These are phyloP conservation scores for Saksenaea vasiformis DNA, from an alignment of 371 early-diverging fungal genomes.

Conservation along the genomic window DNA sequence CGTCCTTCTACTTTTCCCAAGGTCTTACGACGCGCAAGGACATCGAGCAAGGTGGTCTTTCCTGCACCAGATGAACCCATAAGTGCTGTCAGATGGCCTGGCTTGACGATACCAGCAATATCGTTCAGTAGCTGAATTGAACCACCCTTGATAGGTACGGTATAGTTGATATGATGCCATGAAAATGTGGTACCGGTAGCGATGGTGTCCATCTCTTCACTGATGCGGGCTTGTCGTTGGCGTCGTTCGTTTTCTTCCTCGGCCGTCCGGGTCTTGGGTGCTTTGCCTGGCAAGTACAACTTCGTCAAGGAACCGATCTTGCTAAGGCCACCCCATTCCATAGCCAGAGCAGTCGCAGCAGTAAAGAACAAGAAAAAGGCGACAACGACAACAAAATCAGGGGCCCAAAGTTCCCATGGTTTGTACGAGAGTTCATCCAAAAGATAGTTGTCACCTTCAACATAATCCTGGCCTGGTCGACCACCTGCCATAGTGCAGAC, in stretches of 20 bases:
- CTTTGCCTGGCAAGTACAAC: constrained; percentile 40
- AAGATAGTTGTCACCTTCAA: constrained; percentile 59
- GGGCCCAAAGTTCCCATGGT: constrained; percentile 47
- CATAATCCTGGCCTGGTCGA: constrained; percentile 43
- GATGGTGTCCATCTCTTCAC: constrained; percentile 27
- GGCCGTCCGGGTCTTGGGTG: constrained; percentile 19
- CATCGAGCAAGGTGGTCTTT: constrained; percentile 84
- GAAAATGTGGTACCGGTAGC: constrained; percentile 48
- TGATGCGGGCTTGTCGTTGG: constrained; percentile 27
- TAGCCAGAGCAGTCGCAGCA: constrained; percentile 30
- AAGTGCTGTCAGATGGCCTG: constrained; percentile 73
- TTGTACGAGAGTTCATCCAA: constrained; percentile 33
- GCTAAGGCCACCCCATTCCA: constrained; percentile 43
- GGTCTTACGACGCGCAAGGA: constrained; percentile 75
- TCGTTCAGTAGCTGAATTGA: constrained; percentile 50
- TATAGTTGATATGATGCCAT: constrained; percentile 54
- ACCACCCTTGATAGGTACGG: constrained; percentile 53
- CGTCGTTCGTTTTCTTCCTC: constrained; percentile 26
- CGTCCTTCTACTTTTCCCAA: constrained; percentile 72
- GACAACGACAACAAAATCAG: constrained; percentile 49
- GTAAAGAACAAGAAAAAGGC: constrained; percentile 47
- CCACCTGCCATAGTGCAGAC: constrained; percentile 58
- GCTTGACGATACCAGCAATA: constrained; percentile 55
- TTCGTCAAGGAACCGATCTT: constrained; percentile 47
- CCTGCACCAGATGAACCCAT: constrained; percentile 87